Conservation (phyloP, 2,329 filamentous ascomycete genomes). For the Escovopsis sp. region DNA sequence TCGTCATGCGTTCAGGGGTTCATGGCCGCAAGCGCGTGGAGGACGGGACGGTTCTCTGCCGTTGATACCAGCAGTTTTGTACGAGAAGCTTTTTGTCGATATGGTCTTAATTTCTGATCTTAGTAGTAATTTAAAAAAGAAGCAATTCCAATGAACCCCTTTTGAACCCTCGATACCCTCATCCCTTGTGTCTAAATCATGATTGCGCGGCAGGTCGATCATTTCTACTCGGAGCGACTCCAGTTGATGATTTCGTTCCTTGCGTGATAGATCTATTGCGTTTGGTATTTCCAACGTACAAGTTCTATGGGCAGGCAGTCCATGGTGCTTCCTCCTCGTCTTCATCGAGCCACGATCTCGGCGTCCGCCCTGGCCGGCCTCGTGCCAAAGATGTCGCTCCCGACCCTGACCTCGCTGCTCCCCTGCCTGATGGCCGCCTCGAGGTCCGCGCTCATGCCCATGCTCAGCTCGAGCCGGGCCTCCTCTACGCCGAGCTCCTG, state of each 20-base stretch:
- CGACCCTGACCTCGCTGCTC: constrained; percentile 79
- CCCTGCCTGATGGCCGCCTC: constrained; percentile 74
- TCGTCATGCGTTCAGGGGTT: neutral
- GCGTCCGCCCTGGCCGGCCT: constrained; percentile 69
- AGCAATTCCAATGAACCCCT: no score
- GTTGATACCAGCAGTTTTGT: constrained; percentile 3
- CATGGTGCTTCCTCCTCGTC: no score
- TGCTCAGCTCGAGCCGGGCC: constrained; percentile 71
- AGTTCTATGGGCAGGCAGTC: no score
- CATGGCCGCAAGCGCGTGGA: neutral
- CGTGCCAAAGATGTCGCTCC: constrained; percentile 85
- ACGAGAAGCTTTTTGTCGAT: neutral
- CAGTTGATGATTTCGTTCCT: no score
- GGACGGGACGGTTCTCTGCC: neutral
- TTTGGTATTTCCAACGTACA: no score
- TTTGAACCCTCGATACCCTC: no score
- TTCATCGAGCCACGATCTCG: constrained; percentile 48
- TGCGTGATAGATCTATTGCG: no score
- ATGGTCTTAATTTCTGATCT: neutral
- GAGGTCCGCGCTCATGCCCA: constrained; percentile 98
- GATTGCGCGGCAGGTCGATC: no score
- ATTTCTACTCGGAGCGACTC: no score
- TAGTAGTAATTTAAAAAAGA: no score
- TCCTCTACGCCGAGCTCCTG: constrained; percentile 30
- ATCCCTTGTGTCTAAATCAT: no score